phyloP scores from a whole-genome alignment of 192 early-diverging fungal species.

The Umbelopsis vinacea region DNA sequence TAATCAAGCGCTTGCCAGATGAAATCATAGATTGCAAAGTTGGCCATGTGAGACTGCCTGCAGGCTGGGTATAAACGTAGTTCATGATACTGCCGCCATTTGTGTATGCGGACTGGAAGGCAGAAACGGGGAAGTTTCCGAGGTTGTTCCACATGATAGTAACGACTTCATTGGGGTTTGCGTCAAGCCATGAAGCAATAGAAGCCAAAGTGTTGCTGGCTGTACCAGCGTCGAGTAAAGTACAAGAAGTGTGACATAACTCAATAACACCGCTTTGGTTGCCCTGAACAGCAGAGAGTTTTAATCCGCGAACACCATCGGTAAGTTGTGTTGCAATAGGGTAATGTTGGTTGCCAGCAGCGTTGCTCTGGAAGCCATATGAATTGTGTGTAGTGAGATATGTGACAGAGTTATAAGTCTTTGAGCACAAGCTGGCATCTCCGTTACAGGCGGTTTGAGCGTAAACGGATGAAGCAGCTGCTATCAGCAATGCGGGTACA shows the following conservation, averaged over 20 bases:
- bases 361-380: conserved; percentile 55
- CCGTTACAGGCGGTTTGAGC: conserved; percentile 65
- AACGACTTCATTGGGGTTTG: conserved; percentile 73
- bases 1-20: conserved; percentile 67
- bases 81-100: conserved; percentile 45
- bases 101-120: conserved; percentile 56
- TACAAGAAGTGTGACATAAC: conserved; percentile 72
- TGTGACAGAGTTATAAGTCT: conserved; percentile 64
- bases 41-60: conserved; percentile 62
- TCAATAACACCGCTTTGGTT: conserved; percentile 43
- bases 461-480: neutral
- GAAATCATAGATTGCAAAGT: conserved; percentile 68
- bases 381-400: conserved; percentile 79
- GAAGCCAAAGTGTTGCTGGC: conserved; percentile 56
- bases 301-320: conserved; percentile 75
- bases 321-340: conserved; percentile 66
- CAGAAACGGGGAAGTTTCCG: conserved; percentile 48
- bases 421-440: conserved; percentile 65
- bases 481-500: neutral
- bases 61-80: conserved; percentile 56
- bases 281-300: conserved; percentile 62
- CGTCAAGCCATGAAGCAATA: conserved; percentile 63
- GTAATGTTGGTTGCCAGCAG: conserved; percentile 71
- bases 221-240: conserved; percentile 62
- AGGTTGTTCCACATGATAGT: conserved; percentile 78